Percentiles rank a stretch among this genome's conserved stretches.
phyloP scores from a whole-genome alignment of 106 monocot species.

The Phalaenopsis aphrodite region DNA sequence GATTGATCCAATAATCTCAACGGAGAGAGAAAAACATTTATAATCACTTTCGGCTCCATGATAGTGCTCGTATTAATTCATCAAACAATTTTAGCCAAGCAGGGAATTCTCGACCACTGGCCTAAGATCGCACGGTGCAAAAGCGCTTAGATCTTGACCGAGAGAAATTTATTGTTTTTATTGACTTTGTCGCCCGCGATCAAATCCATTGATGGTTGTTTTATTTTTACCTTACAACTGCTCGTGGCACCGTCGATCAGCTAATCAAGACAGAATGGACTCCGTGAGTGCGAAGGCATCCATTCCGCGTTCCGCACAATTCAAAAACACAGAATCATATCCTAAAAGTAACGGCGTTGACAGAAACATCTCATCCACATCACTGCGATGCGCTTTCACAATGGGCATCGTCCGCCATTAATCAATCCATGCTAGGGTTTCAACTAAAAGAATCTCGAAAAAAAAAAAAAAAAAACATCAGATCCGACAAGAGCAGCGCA shows the following conservation, averaged over 20 bases:
- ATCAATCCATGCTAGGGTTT: constrained; percentile 1
- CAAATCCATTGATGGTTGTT: background rate
- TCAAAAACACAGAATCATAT: background rate
- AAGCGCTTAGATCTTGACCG: too few species aligned
- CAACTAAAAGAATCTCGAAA: background rate
- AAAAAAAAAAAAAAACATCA: background rate
- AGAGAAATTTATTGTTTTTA: too few species aligned
- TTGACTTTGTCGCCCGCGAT: background rate
- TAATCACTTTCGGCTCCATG: too few species aligned
- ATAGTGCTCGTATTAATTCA: too few species aligned
- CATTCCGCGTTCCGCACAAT: too few species aligned
- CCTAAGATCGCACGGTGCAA: too few species aligned
- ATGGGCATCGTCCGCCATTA: background rate
- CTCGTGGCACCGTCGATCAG: background rate
- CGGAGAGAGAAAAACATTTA: too few species aligned
- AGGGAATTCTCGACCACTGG: too few species aligned
- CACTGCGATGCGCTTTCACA: background rate
- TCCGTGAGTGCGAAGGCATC: background rate
- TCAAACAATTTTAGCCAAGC: too few species aligned
- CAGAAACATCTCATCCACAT: background rate
- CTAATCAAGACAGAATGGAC: background rate
- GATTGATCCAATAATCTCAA: too few species aligned
- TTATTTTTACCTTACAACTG: background rate
- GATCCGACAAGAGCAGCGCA: background rate
- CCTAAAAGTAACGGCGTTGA: background rate